phyloP scores from a whole-genome alignment of 306 rosid species.

The Prinsepia uniflora region DNA sequence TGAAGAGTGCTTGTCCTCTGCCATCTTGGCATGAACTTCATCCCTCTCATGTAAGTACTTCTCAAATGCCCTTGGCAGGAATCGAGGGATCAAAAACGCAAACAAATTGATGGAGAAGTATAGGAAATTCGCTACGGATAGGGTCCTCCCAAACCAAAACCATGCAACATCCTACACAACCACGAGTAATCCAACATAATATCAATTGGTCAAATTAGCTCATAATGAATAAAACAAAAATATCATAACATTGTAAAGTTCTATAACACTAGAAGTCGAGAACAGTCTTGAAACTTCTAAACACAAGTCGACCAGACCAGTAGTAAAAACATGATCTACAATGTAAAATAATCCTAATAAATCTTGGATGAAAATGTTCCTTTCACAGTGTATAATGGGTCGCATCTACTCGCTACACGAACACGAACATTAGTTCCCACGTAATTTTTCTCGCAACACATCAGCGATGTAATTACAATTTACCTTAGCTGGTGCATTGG shows the following conservation, averaged over 20 bases:
- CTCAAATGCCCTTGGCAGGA: conserved; percentile 81
- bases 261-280: background rate
- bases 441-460: background rate
- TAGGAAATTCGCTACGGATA: conserved; percentile 46
- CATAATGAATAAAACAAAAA: no score
- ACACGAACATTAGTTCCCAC: background rate
- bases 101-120: conserved; percentile 63
- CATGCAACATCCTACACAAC: conserved; percentile 53
- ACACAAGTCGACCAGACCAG: no score
- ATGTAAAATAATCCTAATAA: background rate
- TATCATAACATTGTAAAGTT: background rate
- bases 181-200: background rate
- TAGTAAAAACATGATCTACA: no score
- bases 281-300: no score
- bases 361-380: background rate
- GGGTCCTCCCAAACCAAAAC: conserved; percentile 74
- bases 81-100: conserved; percentile 65
- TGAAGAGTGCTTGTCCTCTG: conserved; percentile 50
- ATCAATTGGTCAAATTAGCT: background rate
- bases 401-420: background rate
- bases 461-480: background rate
- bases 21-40: conserved; percentile 49
- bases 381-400: background rate
- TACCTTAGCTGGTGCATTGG: conserved; percentile 61
- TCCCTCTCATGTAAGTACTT: conserved; percentile 54